phyloP scores from a whole-genome alignment of 1,284 basidiomycete genomes.

The Gymnopus androsaceus region DNA sequence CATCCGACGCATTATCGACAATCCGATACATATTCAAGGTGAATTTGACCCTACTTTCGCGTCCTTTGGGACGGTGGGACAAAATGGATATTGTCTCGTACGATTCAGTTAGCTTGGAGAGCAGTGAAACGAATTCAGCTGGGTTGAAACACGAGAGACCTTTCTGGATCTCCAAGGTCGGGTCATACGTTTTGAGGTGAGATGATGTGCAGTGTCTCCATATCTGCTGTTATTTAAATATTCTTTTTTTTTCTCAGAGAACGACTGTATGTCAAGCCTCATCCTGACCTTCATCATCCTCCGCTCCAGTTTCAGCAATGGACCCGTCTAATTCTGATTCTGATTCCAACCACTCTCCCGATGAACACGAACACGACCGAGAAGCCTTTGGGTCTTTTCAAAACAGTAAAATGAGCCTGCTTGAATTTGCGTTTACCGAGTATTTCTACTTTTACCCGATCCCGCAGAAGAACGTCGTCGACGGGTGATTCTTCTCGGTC shows the following conservation, averaged over 20 bases:
- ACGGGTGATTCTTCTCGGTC: neutral
- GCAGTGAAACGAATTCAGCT: constrained; percentile 74
- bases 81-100: constrained; percentile 79
- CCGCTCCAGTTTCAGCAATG: too few species aligned
- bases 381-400: too few species aligned
- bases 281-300: too few species aligned
- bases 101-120: constrained; percentile 71
- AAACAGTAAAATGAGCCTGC: neutral
- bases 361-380: too few species aligned
- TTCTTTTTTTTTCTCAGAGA: too few species aligned
- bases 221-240: too few species aligned
- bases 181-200: constrained; percentile 40
- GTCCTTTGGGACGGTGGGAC: constrained; percentile 86
- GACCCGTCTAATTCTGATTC: too few species aligned
- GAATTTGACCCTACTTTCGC: constrained; percentile 77
- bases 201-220: too few species aligned
- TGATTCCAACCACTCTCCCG: too few species aligned
- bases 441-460: neutral
- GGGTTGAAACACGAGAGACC: constrained; percentile 82
- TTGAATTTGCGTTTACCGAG: neutral
- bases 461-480: neutral
- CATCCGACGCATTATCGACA: neutral
- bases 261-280: too few species aligned
- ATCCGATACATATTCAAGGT: constrained; percentile 83
- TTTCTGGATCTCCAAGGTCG: constrained; percentile 91